phyloP scores from a whole-genome alignment of 2,329 filamentous ascomycete genomes.

The Diplocarpon rosae region DNA sequence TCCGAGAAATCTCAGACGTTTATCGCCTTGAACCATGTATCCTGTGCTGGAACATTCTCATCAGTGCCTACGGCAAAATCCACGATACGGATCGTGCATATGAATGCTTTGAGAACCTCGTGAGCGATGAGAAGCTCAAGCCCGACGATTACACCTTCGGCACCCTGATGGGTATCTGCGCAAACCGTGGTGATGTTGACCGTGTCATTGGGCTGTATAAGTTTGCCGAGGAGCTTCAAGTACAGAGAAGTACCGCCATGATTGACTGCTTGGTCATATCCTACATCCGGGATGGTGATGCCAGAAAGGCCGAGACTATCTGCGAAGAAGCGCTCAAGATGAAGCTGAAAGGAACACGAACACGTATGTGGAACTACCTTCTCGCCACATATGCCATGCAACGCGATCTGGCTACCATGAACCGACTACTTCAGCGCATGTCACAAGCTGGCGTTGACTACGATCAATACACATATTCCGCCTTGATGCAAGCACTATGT shows the following conservation, averaged over 20 bases:
- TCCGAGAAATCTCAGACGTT: slow-evolving; percentile 47
- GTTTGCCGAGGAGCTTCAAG: slow-evolving; percentile 42
- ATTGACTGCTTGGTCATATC: slow-evolving; percentile 55
- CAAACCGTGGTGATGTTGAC: slow-evolving; percentile 61
- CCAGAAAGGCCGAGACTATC: slow-evolving; percentile 45
- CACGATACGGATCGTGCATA: slow-evolving; percentile 58
- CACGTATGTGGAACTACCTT: slow-evolving; percentile 68
- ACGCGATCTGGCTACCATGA: slow-evolving; percentile 44
- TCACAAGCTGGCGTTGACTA: slow-evolving; percentile 36
- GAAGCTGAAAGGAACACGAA: slow-evolving; percentile 40
- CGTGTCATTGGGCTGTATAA: slow-evolving; percentile 55
- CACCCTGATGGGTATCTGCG: slow-evolving; percentile 62
- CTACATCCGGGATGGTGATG: slow-evolving; percentile 47
- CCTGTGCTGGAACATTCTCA: slow-evolving; percentile 63
- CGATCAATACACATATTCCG: slow-evolving; percentile 47
- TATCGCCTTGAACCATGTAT: slow-evolving; percentile 47
- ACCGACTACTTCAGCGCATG: slow-evolving; percentile 45
- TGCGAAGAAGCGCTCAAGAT: slow-evolving; percentile 44
- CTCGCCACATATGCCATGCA: slow-evolving; percentile 57
- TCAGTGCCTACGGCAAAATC: slow-evolving; percentile 58
- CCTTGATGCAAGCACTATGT: slow-evolving; percentile 47
- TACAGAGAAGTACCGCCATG: slow-evolving; percentile 46
- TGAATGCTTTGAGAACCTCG: slow-evolving; percentile 50
- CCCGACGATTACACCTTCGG: slow-evolving; percentile 58
- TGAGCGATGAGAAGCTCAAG: slow-evolving; percentile 31